Evolutionary conservation across 2,329 filamentous ascomycete species (phyloP).

Genomic region (Pseudogymnoascus sp.): DNA sequence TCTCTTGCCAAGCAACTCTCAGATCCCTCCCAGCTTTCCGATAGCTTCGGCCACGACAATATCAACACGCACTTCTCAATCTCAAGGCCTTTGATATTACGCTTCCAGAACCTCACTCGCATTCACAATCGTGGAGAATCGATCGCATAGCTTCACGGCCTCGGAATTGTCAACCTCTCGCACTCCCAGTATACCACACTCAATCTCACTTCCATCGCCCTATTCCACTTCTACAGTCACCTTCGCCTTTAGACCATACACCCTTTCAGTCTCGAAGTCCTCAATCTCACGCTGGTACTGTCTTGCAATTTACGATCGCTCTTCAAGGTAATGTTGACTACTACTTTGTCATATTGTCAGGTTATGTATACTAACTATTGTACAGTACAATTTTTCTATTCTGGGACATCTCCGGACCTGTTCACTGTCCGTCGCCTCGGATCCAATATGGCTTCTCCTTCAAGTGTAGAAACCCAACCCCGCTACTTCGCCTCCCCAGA

Average conservation of each 20-base stretch:
- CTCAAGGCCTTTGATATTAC: neutral
- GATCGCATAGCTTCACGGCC: neutral
- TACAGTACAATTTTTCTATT: neutral
- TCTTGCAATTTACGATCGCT: neutral
- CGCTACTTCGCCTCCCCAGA: no score
- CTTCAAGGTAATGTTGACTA: neutral
- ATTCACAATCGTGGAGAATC: neutral
- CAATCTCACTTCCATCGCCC: neutral
- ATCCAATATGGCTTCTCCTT: neutral
- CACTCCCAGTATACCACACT: neutral
- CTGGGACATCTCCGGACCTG: no score
- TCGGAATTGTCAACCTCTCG: neutral
- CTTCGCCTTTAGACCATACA: neutral
- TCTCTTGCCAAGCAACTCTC: neutral
- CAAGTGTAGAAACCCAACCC: neutral
- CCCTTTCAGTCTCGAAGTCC: neutral
- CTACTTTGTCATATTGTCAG: neutral
- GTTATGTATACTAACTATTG: neutral
- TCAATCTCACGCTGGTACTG: neutral
- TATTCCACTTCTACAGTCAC: neutral
- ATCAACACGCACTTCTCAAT: neutral
- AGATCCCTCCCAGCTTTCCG: neutral
- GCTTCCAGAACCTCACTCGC: neutral
- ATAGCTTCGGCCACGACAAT: neutral
- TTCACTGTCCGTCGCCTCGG: neutral